Evolutionary conservation across 495 filamentous ascomycete species (phyloP), one percentile per base, ranked within the genome.

Genomic region (Thozetella sp.): DNA sequence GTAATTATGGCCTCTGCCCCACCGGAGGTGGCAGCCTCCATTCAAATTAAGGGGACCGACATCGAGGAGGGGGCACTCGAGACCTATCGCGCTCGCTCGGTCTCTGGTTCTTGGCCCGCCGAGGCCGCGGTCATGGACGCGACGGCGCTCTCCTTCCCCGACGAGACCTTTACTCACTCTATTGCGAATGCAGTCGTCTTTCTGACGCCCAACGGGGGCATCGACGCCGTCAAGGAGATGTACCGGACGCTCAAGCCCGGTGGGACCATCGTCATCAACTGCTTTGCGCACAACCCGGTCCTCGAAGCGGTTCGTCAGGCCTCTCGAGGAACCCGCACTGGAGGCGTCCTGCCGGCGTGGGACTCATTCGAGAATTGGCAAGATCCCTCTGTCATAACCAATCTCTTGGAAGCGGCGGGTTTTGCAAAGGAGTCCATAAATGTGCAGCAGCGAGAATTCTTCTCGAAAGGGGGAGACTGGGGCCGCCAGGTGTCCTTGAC

Each of bases 171-270:
- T 30, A 27, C 53, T 3, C 25, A 59, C 40, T 26, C 56, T 45
- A 56, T 62, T 26, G 63, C 52, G 3, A 62, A 66, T 19, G 55
- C 54, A 1, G 10, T 65, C 22, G 19, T 66, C 53, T 66, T 66
- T 43, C 27, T 66, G n/a, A 40, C 56, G 17, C 34, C 34, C 40
- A 59, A 62, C n/a, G 54, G 56, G 22, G 63, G 59, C 24, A 48
- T 66, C 53, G 55, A 56, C 13, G 53, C 59, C 2, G 51, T 66
- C 15, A 56, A 54, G 53, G 63, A 66, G 46, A 57, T 66, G 51
- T 23, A 57, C 22, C 59, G 63, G 6, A 66, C 63, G 15, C 56
- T 66, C 13, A 66, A 62, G 26, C 51, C 56, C 3, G 60, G 59
- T 15, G 63, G 60, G 1, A 59, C 53, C 22, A 55, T 54, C 25